phyloP scores from a whole-genome alignment of 495 filamentous ascomycete species.

The Xylaria nigripes region DNA sequence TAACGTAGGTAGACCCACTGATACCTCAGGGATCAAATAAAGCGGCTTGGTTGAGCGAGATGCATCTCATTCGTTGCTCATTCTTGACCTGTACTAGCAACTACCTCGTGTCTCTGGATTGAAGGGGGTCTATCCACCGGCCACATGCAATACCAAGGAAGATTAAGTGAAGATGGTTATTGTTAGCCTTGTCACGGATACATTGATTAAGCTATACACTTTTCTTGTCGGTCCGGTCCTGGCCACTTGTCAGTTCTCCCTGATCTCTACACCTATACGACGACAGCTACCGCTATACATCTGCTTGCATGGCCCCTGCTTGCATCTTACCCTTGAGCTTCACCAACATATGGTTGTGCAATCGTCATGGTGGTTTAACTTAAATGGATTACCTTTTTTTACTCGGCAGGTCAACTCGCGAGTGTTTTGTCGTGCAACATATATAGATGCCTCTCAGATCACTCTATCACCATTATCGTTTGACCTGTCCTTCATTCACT shows the following conservation, averaged over 20 bases:
- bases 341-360: slow-evolving; percentile 5
- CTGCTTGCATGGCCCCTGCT: slow-evolving; percentile 18
- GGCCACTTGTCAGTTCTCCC: slow-evolving; percentile 10
- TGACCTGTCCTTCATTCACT: slow-evolving; percentile 17
- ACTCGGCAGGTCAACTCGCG: slow-evolving; percentile 1
- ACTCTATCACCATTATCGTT: slow-evolving; percentile 17
- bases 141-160: slow-evolving; percentile 1
- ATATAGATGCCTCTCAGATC: slow-evolving; percentile 24
- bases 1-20: background rate
- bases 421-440: slow-evolving; percentile 21
- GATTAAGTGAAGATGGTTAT: background rate
- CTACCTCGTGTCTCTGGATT: background rate
- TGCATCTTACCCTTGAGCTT: slow-evolving; percentile 10
- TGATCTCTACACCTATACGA: slow-evolving; percentile 6
- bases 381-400: slow-evolving; percentile 1
- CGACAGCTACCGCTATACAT: slow-evolving; percentile 11
- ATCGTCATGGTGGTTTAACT: slow-evolving; percentile 4
- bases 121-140: background rate
- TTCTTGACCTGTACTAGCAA: background rate
- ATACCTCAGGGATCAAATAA: slow-evolving; percentile 1
- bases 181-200: background rate
- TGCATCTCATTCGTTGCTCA: slow-evolving; percentile 5
- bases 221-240: slow-evolving; percentile 8
- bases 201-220: slow-evolving; percentile 4
- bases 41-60: background rate